Evolutionary conservation across 2,329 filamentous ascomycete species (phyloP).

Genomic region (Aspergillus japonicus): DNA sequence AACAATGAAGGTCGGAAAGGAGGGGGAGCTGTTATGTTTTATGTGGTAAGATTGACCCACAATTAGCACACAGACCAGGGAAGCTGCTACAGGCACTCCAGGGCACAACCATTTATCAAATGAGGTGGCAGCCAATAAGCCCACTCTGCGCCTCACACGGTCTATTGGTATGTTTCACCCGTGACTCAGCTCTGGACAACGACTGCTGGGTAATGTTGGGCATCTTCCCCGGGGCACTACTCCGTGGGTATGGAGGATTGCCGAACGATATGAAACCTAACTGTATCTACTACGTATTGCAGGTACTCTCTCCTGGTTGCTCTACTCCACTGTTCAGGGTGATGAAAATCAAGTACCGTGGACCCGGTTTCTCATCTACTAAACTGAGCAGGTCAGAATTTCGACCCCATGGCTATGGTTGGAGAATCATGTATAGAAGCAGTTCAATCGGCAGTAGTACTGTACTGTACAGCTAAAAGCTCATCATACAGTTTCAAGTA

Average conservation of each 20-base stretch:
- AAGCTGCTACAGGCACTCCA: slow-evolving; percentile 25
- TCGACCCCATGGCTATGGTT: slow-evolving; percentile 3
- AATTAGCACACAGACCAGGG: slow-evolving; percentile 20
- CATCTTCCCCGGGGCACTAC: background rate
- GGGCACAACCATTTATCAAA: slow-evolving; percentile 15
- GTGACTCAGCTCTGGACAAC: slow-evolving; percentile 13
- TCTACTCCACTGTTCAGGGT: background rate
- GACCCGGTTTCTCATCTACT: background rate
- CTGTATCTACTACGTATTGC: background rate
- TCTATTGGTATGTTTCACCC: slow-evolving; percentile 26
- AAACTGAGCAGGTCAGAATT: background rate
- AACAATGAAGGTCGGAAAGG: slow-evolving; percentile 19
- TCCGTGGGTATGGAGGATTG: background rate
- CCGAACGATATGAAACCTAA: background rate
- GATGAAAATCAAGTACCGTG: background rate
- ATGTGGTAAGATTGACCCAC: slow-evolving; percentile 30
- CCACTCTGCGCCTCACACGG: slow-evolving; percentile 23
- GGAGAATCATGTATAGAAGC: background rate
- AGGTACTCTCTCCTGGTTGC: background rate
- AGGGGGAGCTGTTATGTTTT: slow-evolving; percentile 29
- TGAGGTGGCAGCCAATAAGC: slow-evolving; percentile 25
- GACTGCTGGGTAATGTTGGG: background rate
- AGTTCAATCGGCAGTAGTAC: too few relatives aligned
- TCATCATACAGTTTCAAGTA: background rate
- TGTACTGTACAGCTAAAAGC: too few relatives aligned